Evolutionary conservation across 192 early-diverging fungal genomes (phyloP), one percentile per base, ranked within the genome.

Genomic region (Entomortierella chlamydospora): DNA sequence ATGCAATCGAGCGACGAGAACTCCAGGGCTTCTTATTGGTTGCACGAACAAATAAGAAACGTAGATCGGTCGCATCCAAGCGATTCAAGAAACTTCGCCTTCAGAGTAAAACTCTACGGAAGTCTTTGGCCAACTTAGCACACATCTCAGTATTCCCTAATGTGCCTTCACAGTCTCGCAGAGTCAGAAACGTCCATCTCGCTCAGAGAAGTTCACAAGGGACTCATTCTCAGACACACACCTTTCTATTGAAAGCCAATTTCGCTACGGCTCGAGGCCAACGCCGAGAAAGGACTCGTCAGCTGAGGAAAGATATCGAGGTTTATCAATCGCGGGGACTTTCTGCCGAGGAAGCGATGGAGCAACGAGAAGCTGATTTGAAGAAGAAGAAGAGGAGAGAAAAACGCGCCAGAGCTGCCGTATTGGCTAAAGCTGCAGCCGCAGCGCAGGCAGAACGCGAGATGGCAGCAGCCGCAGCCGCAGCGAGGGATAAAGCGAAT

Each of bases 241-340:
- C 10, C 3, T 42, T 59, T 5, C 12, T 26, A 61, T 20, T n/a
- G 4, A 45, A 51, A 29, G 43, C 29, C 26, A 42, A n/a, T 41
- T 13, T 57, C 5, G 53, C 28, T 41, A 15, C 49, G 5, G 12
- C 47, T n/a, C n/a, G 42, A 22, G 34, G 57, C 5, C 34, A 55
- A 7, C 76, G 76, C 15, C 68, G 76, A 9, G 55, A 49, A 26
- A 53, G 76, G 39, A 70, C 68, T 4, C 61, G 67, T 7, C 62
- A 70, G 25, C 41, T 70, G 15, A 51, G 76, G 5, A 62, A 68
- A 23, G 76, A 70, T 12, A 47, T 79, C 15, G 39, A 79, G 42
- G 63, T 66, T 6, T 79, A 79, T 23, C 39, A 52, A 41, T 39
- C 61, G 5, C 61, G 57, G 18, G 76, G 76, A 0, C 57, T 79